Percentiles rank a stretch among this genome's conserved stretches.
phyloP scores from a whole-genome alignment of 1,284 basidiomycete genomes.

The Austroboletus niveus region DNA sequence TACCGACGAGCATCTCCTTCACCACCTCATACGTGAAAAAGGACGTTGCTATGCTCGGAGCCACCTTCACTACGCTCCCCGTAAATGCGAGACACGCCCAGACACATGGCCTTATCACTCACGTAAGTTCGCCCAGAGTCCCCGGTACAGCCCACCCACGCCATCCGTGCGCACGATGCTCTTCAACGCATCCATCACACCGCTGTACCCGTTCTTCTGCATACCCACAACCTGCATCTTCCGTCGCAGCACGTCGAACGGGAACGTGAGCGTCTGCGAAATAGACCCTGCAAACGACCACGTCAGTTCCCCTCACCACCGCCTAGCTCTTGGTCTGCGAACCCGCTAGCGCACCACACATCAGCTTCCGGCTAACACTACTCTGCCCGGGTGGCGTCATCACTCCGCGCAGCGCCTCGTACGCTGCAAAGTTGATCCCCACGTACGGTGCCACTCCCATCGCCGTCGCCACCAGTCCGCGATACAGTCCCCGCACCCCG shows the following conservation, averaged over 20 bases:
- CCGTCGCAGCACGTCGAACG: slow-evolving; percentile 89
- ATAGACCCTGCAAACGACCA: slow-evolving; percentile 56
- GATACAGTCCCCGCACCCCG: slow-evolving; percentile 82
- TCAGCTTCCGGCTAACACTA: slow-evolving; percentile 59
- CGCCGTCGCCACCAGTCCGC: slow-evolving; percentile 85
- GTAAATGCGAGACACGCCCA: slow-evolving; percentile 6
- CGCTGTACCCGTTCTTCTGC: slow-evolving; percentile 66
- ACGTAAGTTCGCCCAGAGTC: slow-evolving; percentile 90
- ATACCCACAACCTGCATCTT: slow-evolving; percentile 97
- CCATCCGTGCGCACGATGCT: slow-evolving; percentile 78
- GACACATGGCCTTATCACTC: slow-evolving; percentile 39
- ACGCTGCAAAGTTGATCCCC: slow-evolving; percentile 81
- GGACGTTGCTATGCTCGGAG: slow-evolving; percentile 88
- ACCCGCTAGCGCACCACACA: slow-evolving; percentile 78
- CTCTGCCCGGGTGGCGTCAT: slow-evolving; percentile 77
- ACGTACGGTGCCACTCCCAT: slow-evolving; percentile 94
- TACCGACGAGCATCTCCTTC: slow-evolving; percentile 29
- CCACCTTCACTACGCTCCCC: slow-evolving; percentile 68
- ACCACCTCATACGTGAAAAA: slow-evolving; percentile 80
- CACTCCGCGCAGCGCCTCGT: slow-evolving; percentile 68
- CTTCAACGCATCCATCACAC: slow-evolving; percentile 74
- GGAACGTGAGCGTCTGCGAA: slow-evolving; percentile 93
- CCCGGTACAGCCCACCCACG: slow-evolving; percentile 74
- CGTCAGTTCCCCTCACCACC: too few species aligned
- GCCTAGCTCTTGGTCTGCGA: slow-evolving; percentile 14